A percentile compares a stretch with the other conserved stretches of the same genome.
These are phyloP conservation scores for Neurospora africana DNA, from an alignment of 495 filamentous ascomycete genomes.

Conservation along the genomic window DNA sequence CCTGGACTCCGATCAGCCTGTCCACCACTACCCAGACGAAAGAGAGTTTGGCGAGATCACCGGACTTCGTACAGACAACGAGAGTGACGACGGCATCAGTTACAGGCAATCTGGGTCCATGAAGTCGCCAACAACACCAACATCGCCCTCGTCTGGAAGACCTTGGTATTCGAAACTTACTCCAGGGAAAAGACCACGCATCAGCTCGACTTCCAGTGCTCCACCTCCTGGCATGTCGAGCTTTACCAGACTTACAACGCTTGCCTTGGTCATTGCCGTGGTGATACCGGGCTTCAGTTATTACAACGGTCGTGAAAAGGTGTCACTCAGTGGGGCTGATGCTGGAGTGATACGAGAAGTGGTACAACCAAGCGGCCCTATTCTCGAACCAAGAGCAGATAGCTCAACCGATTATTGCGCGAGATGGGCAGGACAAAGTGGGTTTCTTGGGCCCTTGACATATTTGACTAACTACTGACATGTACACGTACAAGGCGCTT, in stretches of 20 bases:
- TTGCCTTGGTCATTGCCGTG: constrained; percentile 43
- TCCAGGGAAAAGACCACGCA: constrained; percentile 26
- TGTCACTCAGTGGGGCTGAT: constrained; percentile 30
- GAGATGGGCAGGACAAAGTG: constrained; percentile 59
- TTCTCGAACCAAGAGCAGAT: constrained; percentile 28
- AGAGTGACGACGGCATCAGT: constrained; percentile 1
- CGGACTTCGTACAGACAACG: constrained; percentile 5
- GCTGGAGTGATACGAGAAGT: constrained; percentile 32
- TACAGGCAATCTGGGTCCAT: not conserved
- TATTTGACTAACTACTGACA: constrained; percentile 5
- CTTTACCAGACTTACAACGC: constrained; percentile 33
- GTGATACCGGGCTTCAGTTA: constrained; percentile 37
- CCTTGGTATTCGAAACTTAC: constrained; percentile 30
- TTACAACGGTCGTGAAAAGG: constrained; percentile 25
- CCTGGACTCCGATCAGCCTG: constrained; percentile 25
- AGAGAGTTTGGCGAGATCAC: constrained; percentile 18
- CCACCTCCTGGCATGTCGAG: constrained; percentile 28
- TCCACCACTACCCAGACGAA: constrained; percentile 8
- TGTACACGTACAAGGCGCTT: constrained; percentile 23
- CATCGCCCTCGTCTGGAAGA: constrained; percentile 6
- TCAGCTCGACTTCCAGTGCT: constrained; percentile 30
- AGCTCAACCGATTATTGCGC: constrained; percentile 50
- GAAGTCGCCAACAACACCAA: constrained; percentile 8
- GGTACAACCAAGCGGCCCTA: constrained; percentile 12
- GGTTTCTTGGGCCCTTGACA: constrained; percentile 1